Evolutionary conservation across 176 grass and related monocot species (phyloP), one percentile per base, ranked within the genome.

Genomic region (Rhynchospora pubera): DNA sequence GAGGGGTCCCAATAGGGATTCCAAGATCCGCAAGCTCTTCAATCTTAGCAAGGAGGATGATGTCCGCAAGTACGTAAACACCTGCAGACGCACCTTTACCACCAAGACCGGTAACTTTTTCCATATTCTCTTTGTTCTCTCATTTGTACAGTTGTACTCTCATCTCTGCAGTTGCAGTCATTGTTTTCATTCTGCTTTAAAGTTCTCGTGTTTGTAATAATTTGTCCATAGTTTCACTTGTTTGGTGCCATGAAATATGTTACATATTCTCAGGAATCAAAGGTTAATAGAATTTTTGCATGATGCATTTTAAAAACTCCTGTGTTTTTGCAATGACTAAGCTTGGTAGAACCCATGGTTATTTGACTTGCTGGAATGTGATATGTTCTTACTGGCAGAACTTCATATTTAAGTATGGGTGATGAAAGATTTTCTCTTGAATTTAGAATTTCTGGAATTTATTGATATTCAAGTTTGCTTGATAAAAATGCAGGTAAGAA

Each of bases 1-100:
- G 94, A 97, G 94, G 87, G 94, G 94, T 79, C 94, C 94, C 23
- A 97, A 97, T 80, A 97, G 94, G 82, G 94, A 91, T 53, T 93
- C 91, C 30, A 97, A 97, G 84, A 97, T 97, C 86, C 87, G 90
- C 81, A 97, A 97, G 87, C 86, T 97, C n/a, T 97, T 97, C 58
- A 97, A 97, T 86, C 94, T 97, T 14, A 64, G 75, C 64, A 90
- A 93, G 86, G 89, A 97, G 44, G 94, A 97, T 93, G 94, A 97
- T 80, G 94, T 97, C 9, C 91, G 94, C 82, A 93, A 93, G 24
- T 97, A 94, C 2, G 94, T 97, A n/a, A 97, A 97, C 79, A 97
- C 94, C 7, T 97, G 94, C 63, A 91, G 94, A 84, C 75, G 94
- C 82, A 92, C 94, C 10, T 93, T 97, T 83, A 97, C 88, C 69